Base-by-base conservation (phyloP, 352 stramenopile species). In the Globisporangium alternatum region DNA sequence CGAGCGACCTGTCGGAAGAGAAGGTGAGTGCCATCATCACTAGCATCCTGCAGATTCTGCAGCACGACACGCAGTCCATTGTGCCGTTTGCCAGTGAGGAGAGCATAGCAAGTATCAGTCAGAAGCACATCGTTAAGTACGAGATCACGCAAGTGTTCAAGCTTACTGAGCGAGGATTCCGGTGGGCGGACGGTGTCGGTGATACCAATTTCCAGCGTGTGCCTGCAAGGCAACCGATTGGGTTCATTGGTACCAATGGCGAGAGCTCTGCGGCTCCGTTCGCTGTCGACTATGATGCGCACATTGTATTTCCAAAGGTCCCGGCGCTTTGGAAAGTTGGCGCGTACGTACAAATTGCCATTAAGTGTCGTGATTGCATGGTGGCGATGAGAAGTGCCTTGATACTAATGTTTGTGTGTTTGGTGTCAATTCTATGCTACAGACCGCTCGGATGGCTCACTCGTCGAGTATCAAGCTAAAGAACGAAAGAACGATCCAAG, bases 231-330 rank as follows among this genome's bases (percentile, higher is more conserved):
- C 49, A 83, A 19, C 68, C 77, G 2, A 82, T 93, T 37, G 81
- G 81, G 0, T 84, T 75, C 43, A 64, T 87, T n/a, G 77, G 72
- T 10, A 51, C 13, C 9, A 69, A 66, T 17, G 51, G 58, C 8
- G 30, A 83, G 25, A n/a, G 44, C 3, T 49, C 44, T 3, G 30
- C 37, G 21, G 37, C 30, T 8, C 67, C 71, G 7, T 83, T 91
- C 28, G 57, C 54, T 13, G 78, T 89, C 6, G 71, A 74, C 56
- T 88, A 89, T 48, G 78, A 89, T 41, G 69, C 82, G 48, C 74
- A 80, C 60, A 78, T 91, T 61, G 78, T 91, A 53, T 91, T 89
- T 44, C 82, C 82, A 5, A 91, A 91, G 62, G 67, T 91, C 19
- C 65, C 72, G 9, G 53, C 70, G 33, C 72, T 89, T 2, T 89